Percentiles rank a stretch among this genome's conserved stretches.
Evolutionary conservation across 2,329 filamentous ascomycete genomes (phyloP).

Genomic region (Plectosphaerella cucumerina): DNA sequence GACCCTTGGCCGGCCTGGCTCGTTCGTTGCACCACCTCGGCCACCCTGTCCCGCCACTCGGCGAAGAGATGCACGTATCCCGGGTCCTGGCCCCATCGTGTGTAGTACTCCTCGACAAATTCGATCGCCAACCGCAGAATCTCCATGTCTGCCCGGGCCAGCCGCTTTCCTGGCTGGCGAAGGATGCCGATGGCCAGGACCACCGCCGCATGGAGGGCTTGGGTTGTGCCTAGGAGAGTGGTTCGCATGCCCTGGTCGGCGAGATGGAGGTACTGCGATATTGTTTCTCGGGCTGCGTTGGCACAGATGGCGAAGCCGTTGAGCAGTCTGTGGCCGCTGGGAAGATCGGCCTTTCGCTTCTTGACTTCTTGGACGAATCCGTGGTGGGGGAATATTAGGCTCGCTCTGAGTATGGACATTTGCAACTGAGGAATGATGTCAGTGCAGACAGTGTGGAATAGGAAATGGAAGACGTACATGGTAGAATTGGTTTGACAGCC

Average conservation of each 20-base stretch:
- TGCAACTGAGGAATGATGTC: constrained; percentile 6
- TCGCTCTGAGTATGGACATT: constrained; percentile 12
- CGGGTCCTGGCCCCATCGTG: constrained; percentile 4
- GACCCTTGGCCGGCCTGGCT: not conserved
- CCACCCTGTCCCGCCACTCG: not conserved
- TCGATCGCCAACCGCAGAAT: constrained; percentile 11
- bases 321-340: constrained; percentile 1
- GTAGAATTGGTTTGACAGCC: constrained; percentile 1
- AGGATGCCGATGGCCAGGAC: constrained; percentile 15
- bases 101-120: constrained; percentile 14
- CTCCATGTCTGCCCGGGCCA: constrained; percentile 16
- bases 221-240: constrained; percentile 7
- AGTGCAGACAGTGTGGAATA: no score
- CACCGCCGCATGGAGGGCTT: constrained; percentile 12
- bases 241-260: constrained; percentile 3
- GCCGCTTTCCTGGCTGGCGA: constrained; percentile 10
- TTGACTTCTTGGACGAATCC: constrained; percentile 12
- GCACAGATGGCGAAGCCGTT: constrained; percentile 4
- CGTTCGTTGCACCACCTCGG: not conserved
- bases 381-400: constrained; percentile 12
- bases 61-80: not conserved
- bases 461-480: not conserved
- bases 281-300: constrained; percentile 2
- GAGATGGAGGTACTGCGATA: constrained; percentile 5
- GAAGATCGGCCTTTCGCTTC: not conserved